Evolutionary conservation across 768 basidiomycete genomes (phyloP).

Genomic region (Clitopilus passeckerianus): DNA sequence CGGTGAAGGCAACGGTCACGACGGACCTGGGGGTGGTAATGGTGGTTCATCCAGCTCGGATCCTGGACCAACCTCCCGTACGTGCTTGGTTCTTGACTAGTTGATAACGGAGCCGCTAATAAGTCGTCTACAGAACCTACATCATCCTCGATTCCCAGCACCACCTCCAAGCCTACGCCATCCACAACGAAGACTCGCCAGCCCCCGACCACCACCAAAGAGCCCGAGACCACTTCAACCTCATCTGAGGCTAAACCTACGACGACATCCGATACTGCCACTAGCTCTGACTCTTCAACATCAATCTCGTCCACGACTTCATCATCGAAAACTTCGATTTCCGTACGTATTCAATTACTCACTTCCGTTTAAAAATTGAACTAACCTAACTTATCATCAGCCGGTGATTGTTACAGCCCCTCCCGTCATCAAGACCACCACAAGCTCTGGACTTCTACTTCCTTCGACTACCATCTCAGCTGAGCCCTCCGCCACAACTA

Average conservation of each 20-base stretch:
- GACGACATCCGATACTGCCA: not conserved
- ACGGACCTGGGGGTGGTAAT: not conserved
- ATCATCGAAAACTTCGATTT: slow-evolving; percentile 2
- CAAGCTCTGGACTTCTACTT: slow-evolving; percentile 14
- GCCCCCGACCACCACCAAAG: slow-evolving; percentile 5
- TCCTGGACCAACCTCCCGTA: not conserved
- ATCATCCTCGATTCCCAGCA: slow-evolving; percentile 3
- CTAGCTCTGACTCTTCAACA: slow-evolving; percentile 3
- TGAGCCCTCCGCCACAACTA: slow-evolving; percentile 7
- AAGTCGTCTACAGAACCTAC: not conserved
- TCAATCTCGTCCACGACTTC: slow-evolving; percentile 8
- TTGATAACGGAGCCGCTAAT: not conserved
- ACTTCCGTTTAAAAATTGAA: not conserved
- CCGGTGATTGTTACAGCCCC: slow-evolving; percentile 9
- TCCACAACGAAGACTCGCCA: not conserved
- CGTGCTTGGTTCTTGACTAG: not conserved
- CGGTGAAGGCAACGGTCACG: not conserved
- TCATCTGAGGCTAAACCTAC: slow-evolving; percentile 5
- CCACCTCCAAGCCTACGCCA: slow-evolving; percentile 7
- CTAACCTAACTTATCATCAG: slow-evolving; percentile 6
- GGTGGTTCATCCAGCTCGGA: not conserved
- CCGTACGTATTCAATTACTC: slow-evolving; percentile 7
- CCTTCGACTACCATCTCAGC: slow-evolving; percentile 9
- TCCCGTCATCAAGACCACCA: slow-evolving; percentile 10
- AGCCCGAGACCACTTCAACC: slow-evolving; percentile 2